These are phyloP conservation scores for Aspergillus aculeatinus DNA, from an alignment of 2,329 filamentous ascomycete species.

Conservation along the genomic window DNA sequence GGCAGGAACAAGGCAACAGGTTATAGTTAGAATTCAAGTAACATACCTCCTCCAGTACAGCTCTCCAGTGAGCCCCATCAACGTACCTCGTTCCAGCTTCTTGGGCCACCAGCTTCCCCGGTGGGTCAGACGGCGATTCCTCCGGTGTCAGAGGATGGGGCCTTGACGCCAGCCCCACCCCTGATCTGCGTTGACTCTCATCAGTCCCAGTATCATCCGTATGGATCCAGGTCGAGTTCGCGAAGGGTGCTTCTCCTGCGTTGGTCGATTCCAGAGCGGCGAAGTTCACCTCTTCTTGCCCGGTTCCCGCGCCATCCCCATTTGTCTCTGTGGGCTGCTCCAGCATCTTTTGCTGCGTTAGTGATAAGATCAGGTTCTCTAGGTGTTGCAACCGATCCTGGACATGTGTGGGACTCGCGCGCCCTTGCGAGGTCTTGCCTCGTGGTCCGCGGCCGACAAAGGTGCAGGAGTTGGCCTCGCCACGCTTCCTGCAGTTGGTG, in stretches of 20 bases:
- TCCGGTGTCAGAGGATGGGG: slow-evolving; percentile 3
- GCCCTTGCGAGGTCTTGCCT: slow-evolving; percentile 28
- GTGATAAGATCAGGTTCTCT: slow-evolving; percentile 38
- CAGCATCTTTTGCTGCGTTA: slow-evolving; percentile 30
- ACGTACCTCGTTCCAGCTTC: slow-evolving; percentile 37
- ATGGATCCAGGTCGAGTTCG: no score
- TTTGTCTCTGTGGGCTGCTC: slow-evolving; percentile 10
- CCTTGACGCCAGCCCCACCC: slow-evolving; percentile 12
- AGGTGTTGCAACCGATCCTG: slow-evolving; percentile 39
- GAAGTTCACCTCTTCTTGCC: slow-evolving; percentile 1
- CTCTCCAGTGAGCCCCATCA: slow-evolving; percentile 38
- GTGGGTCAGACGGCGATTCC: slow-evolving; percentile 20
- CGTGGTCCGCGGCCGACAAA: slow-evolving; percentile 38
- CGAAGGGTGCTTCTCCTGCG: not conserved
- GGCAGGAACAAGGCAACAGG: not conserved
- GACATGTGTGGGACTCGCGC: slow-evolving; percentile 29
- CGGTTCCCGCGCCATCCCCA: slow-evolving; percentile 12
- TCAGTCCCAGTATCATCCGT: not conserved
- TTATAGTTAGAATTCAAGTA: not conserved
- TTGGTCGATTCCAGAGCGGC: not conserved
- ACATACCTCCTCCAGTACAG: slow-evolving; percentile 38
- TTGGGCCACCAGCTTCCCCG: slow-evolving; percentile 32
- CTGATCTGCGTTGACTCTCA: slow-evolving; percentile 8
- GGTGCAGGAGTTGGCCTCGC: slow-evolving; percentile 32
- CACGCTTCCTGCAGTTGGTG: slow-evolving; percentile 35